These are phyloP conservation scores for Pisolithus thermaeus DNA, from an alignment of 1,284 basidiomycete genomes.

Conservation along the genomic window DNA sequence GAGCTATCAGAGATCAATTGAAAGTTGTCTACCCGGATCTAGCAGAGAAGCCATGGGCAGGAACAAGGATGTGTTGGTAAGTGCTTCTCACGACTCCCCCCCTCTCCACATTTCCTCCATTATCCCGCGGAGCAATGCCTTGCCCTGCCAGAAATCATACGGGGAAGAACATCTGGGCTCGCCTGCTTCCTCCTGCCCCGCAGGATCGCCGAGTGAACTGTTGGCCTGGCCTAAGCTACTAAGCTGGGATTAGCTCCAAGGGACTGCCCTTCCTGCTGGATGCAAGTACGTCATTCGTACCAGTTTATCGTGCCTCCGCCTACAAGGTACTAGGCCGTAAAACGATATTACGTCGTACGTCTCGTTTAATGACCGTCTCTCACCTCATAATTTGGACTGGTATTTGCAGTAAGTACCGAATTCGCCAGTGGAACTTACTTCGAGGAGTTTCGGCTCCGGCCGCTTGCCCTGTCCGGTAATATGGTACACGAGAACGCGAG, in stretches of 20 bases:
- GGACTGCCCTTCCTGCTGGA: background rate
- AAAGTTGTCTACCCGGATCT: conserved; percentile 67
- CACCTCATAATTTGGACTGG: background rate
- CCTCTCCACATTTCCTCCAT: background rate
- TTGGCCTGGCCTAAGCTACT: too few relatives aligned
- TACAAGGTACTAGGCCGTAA: background rate
- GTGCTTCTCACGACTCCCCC: conserved; percentile 13
- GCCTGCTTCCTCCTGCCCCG: background rate
- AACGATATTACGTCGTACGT: background rate
- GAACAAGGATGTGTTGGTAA: conserved; percentile 82
- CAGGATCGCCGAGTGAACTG: too few relatives aligned
- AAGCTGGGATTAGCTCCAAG: background rate
- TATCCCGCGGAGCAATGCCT: background rate
- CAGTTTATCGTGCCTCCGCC: background rate
- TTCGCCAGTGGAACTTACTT: background rate
- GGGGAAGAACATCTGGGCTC: background rate
- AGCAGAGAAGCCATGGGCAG: conserved; percentile 56
- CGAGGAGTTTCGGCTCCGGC: background rate
- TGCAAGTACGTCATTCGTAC: background rate
- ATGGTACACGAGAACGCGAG: too few relatives aligned
- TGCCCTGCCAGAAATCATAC: background rate
- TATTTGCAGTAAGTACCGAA: background rate
- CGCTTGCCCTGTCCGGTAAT: too few relatives aligned
- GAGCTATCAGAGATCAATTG: conserved; percentile 47
- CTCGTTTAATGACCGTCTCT: background rate